Base-by-base conservation (phyloP, 2,329 filamentous ascomycete genomes). In the Cladosporium sp. region DNA sequence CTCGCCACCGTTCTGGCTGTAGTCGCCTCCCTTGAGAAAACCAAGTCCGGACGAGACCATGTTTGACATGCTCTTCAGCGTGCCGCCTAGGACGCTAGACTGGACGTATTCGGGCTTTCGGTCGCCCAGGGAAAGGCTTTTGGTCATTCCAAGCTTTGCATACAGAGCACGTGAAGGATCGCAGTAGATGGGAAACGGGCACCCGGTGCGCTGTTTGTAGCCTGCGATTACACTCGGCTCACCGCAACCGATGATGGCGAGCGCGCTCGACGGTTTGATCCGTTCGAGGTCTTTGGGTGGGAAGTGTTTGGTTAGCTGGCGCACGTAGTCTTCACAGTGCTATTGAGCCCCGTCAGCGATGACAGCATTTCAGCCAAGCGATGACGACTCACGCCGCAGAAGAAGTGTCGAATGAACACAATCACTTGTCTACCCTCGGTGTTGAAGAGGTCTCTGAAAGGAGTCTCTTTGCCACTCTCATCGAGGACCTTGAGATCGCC, bases 371-470 rank as follows among this genome's bases (percentile, higher is more conserved):
- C 13, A 19, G 40, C 9, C 13, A n/a, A 42, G 19, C 18, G 22
- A 22, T 28, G 16, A 10, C 18, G 11, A 55, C 63, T 54, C 56
- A 69, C 67, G 45, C 68, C 69, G 57, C 69, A 72, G 63, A 64
- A 70, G 61, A 70, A 72, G 57, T 72, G 69, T 35, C 69, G 63
- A 32, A 72, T 63, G 60, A 72, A 72, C 45, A 71, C 52, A 14
- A 70, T 61, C 35, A 71, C 60, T 33, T 67, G 59, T 43, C 58
- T 49, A 28, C 59, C 54, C 42, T 56, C 55, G 22, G 49, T 35
- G 16, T 58, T 54, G 52, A 59, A 63, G 31, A 67, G 61, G 3
- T 58, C 46, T n/a, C 57, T 59, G 60, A 67, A 64, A 16, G 56
- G 38, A 32, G 61, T 45, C 28, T 59, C 51, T 14, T 59, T 63